These are phyloP conservation scores for Styphnolobium japonicum DNA, from an alignment of 306 rosid genomes.

Conservation along the genomic window DNA sequence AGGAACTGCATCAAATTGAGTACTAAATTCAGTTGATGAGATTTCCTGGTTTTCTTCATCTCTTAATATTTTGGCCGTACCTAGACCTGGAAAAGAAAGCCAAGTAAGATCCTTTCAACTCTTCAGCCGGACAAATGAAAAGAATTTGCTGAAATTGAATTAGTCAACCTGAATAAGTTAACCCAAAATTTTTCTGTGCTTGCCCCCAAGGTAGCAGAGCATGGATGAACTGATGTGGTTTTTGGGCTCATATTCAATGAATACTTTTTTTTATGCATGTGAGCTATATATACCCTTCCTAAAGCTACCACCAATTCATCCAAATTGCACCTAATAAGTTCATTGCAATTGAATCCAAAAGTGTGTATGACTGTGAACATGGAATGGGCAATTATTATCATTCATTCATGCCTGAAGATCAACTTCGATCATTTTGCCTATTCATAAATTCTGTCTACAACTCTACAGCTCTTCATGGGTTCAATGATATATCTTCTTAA, in stretches of 20 bases:
- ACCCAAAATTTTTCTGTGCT: background rate
- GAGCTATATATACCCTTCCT: background rate
- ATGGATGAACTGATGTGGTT: background rate
- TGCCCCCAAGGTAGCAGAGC: constrained; percentile 11
- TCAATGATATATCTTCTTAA: background rate
- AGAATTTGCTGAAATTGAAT: background rate
- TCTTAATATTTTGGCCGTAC: constrained; percentile 33
- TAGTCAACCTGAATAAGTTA: background rate
- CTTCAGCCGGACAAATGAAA: background rate
- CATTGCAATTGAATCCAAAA: background rate
- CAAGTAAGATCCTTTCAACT: constrained; percentile 13
- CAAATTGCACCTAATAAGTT: background rate
- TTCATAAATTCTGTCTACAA: background rate
- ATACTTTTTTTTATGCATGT: background rate
- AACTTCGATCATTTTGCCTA: background rate
- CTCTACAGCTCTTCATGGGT: background rate
- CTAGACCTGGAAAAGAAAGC: constrained; percentile 60
- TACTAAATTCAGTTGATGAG: constrained; percentile 41
- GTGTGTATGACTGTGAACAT: background rate
- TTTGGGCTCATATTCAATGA: background rate
- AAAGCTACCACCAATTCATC: background rate
- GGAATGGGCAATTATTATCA: background rate
- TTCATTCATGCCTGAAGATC: background rate
- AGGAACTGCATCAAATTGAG: constrained; percentile 58
- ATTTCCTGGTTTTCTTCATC: constrained; percentile 43